These are phyloP conservation scores for Coleophoma cylindrospora DNA, from an alignment of 2,329 filamentous ascomycete species.

Conservation along the genomic window DNA sequence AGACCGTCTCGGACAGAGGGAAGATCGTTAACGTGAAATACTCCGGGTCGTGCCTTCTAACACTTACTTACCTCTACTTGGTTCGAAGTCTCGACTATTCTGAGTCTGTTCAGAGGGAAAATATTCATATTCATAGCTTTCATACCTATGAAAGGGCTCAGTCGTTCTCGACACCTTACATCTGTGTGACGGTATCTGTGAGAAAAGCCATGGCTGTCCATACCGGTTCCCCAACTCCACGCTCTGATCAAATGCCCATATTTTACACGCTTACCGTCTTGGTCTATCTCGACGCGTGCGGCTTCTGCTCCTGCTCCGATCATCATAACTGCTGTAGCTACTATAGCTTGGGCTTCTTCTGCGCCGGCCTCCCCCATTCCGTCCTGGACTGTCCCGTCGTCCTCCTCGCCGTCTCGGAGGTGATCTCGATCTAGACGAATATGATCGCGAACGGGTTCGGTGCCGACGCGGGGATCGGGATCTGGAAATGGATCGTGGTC, in stretches of 20 bases:
- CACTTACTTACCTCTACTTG: too few species aligned
- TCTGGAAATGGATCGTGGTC: constrained; percentile 30
- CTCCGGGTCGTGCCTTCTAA: too few species aligned
- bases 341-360: constrained; percentile 56
- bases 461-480: constrained; percentile 33
- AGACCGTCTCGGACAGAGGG: too few species aligned
- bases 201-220: not conserved
- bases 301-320: constrained; percentile 34
- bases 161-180: too few species aligned
- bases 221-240: constrained; percentile 16
- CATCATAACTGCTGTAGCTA: constrained; percentile 53
- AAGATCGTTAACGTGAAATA: too few species aligned
- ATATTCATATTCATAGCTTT: too few species aligned
- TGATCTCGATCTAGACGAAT: constrained; percentile 32
- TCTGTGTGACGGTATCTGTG: not conserved
- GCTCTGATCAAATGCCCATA: constrained; percentile 12
- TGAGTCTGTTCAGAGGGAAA: too few species aligned
- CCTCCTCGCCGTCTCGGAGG: constrained; percentile 24
- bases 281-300: constrained; percentile 24
- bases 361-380: constrained; percentile 13
- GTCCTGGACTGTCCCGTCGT: constrained; percentile 1
- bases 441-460: constrained; percentile 33
- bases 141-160: too few species aligned
- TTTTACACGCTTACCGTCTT: constrained; percentile 15
- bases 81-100: too few species aligned